Evolutionary conservation across 352 stramenopile genomes (phyloP).

Genomic region (Pythium rhizo-oryzae): DNA sequence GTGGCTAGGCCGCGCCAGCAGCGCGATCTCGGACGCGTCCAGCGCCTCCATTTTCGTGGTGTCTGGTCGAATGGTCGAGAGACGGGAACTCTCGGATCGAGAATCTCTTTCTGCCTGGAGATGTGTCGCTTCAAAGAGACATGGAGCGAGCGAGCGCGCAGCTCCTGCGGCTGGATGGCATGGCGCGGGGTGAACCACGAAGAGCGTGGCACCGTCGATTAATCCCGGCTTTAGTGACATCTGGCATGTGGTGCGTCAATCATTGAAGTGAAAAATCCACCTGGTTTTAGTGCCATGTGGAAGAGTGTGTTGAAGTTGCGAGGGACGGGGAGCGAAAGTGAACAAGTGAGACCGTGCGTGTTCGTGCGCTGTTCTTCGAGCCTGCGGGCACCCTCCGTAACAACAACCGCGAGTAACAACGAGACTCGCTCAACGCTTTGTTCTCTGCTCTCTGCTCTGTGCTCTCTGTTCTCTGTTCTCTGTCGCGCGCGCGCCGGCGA

Average conservation of each 20-base stretch:
- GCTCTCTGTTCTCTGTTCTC: too few relatives aligned
- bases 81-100: not conserved
- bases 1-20: constrained; percentile 10
- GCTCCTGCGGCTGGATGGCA: not conserved
- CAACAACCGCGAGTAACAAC: too few relatives aligned
- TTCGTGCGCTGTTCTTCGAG: too few relatives aligned
- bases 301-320: not conserved
- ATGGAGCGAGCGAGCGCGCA: too few relatives aligned
- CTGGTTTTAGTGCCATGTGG: not conserved
- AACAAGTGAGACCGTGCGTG: too few relatives aligned
- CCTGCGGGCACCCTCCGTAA: too few relatives aligned
- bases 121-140: not conserved
- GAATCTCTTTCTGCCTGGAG: not conserved
- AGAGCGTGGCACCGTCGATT: too few relatives aligned
- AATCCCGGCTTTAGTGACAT: constrained; percentile 6
- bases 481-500: not conserved
- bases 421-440: not conserved
- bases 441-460: not conserved
- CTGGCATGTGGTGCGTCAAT: too few relatives aligned
- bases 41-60: too few relatives aligned
- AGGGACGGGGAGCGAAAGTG: not conserved
- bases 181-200: constrained; percentile 1
- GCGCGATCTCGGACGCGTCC: constrained; percentile 1
- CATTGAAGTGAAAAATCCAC: not conserved
- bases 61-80: too few relatives aligned